Percentiles rank a stretch among this genome's conserved stretches.
Conservation (phyloP, 1,139 yeast genomes). For the Saccharomycopsis hybrid region DNA sequence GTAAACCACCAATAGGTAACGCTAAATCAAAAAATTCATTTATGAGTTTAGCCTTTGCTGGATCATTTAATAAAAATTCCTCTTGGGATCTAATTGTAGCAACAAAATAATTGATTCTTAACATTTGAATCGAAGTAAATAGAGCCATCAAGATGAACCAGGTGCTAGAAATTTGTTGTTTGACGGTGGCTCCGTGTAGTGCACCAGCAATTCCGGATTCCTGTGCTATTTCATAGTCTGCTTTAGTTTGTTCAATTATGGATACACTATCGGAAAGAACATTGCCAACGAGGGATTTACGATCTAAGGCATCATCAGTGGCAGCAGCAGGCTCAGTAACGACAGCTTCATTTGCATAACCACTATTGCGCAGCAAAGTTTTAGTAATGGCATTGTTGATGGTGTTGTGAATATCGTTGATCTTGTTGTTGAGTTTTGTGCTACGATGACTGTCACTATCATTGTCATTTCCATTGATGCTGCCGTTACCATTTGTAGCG, state of each 20-base stretch:
- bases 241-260: constrained; percentile 54
- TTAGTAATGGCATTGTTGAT: constrained; percentile 23
- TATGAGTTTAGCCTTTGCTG: constrained; percentile 46
- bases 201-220: constrained; percentile 78
- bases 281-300: constrained; percentile 3
- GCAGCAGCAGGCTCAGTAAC: too few relatives aligned
- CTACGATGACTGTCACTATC: too few relatives aligned
- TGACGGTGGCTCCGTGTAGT: constrained; percentile 59
- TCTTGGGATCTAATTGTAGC: constrained; percentile 83
- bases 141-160: constrained; percentile 77
- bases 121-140: constrained; percentile 82
- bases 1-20: constrained; percentile 78
- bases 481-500: neutral
- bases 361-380: neutral
- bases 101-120: constrained; percentile 84
- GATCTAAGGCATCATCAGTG: neutral
- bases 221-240: constrained; percentile 47
- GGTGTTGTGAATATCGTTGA: constrained; percentile 19
- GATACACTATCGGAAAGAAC: constrained; percentile 32
- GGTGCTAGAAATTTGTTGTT: constrained; percentile 59
- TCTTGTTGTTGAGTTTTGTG: constrained; percentile 10
- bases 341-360: too few relatives aligned
- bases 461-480: neutral
- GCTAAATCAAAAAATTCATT: constrained; percentile 79
- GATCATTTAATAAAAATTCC: constrained; percentile 53